A percentile compares a stretch with the other conserved stretches of the same genome.
Conservation (phyloP, 2,329 filamentous ascomycete genomes). For the Xylariaceae sp. region DNA sequence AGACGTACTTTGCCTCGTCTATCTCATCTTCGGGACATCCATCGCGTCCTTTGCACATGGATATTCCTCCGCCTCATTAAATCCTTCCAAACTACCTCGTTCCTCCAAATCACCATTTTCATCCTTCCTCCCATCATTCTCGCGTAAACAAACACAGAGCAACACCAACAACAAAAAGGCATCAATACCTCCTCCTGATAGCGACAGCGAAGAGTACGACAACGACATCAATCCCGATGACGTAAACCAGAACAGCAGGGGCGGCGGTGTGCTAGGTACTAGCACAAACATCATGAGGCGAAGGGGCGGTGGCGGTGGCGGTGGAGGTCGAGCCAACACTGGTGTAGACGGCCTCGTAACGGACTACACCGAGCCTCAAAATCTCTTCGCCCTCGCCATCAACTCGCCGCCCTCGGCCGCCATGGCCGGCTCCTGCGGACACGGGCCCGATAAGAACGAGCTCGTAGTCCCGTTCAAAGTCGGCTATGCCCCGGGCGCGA, state of each 20-base stretch:
- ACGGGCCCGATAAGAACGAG: slow-evolving; percentile 20
- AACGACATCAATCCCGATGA: neutral
- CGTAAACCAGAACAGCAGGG: neutral
- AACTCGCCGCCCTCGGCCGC: slow-evolving; percentile 41
- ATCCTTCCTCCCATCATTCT: slow-evolving; percentile 1
- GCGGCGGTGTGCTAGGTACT: neutral
- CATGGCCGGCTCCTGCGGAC: slow-evolving; percentile 26
- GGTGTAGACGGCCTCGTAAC: slow-evolving; percentile 66
- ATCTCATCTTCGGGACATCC: slow-evolving; percentile 51
- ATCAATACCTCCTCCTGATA: neutral
- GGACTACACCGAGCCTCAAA: slow-evolving; percentile 74
- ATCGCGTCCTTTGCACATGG: neutral
- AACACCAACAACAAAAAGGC: no score
- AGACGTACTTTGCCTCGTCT: slow-evolving; percentile 62
- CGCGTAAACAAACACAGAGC: neutral
- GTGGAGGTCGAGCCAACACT: slow-evolving; percentile 8
- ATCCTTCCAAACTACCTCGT: neutral
- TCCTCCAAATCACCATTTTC: neutral
- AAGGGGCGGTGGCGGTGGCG: neutral
- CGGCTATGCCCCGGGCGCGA: slow-evolving; percentile 21
- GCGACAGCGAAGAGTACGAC: slow-evolving; percentile 9
- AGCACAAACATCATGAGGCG: neutral
- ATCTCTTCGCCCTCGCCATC: slow-evolving; percentile 67
- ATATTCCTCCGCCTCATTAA: neutral
- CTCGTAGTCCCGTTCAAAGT: slow-evolving; percentile 25